These are phyloP conservation scores for Sporisorium exsertum DNA, from an alignment of 1,284 basidiomycete genomes.

Conservation along the genomic window DNA sequence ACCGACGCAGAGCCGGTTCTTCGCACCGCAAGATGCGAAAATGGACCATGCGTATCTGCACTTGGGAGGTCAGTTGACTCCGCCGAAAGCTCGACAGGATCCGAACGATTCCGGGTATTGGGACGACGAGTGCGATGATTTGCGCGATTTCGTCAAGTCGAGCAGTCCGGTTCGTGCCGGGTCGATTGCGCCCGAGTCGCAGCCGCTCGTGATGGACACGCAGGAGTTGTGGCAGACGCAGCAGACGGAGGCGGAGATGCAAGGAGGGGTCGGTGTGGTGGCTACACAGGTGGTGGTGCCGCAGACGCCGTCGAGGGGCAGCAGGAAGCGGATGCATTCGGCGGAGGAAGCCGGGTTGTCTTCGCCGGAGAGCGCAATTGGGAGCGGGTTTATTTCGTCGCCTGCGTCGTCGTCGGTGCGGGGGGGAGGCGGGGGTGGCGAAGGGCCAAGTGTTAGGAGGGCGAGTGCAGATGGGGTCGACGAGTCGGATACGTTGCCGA, in stretches of 20 bases:
- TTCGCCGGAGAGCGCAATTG: conserved; percentile 28
- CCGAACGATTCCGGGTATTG: conserved; percentile 39
- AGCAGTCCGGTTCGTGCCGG: conserved; percentile 26
- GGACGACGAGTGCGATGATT: conserved; percentile 45
- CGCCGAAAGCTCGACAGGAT: conserved; percentile 17
- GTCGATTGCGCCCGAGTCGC: conserved; percentile 18
- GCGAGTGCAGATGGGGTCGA: not conserved
- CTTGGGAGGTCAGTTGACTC: conserved; percentile 35
- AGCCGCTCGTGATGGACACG: conserved; percentile 35
- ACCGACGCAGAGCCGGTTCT: conserved; percentile 41
- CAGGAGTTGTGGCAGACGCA: conserved; percentile 30
- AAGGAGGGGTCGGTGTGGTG: conserved; percentile 3
- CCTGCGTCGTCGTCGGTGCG: conserved; percentile 39
- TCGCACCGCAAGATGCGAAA: conserved; percentile 13
- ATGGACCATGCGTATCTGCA: conserved; percentile 37
- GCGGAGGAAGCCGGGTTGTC: conserved; percentile 7
- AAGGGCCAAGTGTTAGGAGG: not conserved
- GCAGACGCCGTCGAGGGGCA: conserved; percentile 30
- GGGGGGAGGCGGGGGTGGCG: conserved; percentile 9
- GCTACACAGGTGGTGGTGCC: conserved; percentile 35
- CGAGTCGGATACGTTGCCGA: conserved; percentile 16
- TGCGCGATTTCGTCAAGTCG: conserved; percentile 42
- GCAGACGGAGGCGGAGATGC: conserved; percentile 6
- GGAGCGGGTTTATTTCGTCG: conserved; percentile 47
- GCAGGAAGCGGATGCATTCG: conserved; percentile 26